phyloP scores from a whole-genome alignment of 306 rosid genomes.

The Glycine tomentella region DNA sequence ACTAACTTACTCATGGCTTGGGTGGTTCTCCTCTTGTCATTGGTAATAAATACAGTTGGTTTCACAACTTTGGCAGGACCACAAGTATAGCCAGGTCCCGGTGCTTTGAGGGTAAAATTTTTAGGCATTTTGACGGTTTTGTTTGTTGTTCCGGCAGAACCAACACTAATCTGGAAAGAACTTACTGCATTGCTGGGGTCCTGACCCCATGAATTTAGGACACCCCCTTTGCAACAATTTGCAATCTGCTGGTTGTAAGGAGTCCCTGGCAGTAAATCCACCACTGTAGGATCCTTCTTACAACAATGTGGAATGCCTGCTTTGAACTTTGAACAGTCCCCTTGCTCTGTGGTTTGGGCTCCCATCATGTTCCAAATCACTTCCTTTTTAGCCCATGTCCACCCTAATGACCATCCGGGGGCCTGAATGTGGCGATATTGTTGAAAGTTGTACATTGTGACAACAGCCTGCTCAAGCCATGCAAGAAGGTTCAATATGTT shows the following conservation, averaged over 20 bases:
- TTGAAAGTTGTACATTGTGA: constrained; percentile 94
- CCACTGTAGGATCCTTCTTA: constrained; percentile 82
- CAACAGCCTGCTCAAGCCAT: constrained; percentile 75
- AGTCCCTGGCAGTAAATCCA: constrained; percentile 92
- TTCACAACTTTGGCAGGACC: constrained; percentile 77
- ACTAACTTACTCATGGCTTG: constrained; percentile 90
- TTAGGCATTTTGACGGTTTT: constrained; percentile 79
- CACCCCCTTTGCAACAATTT: constrained; percentile 97
- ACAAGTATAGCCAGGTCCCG: constrained; percentile 92
- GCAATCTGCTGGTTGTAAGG: constrained; percentile 95
- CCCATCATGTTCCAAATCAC: constrained; percentile 97
- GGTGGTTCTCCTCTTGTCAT: constrained; percentile 81
- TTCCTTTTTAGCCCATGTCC: constrained; percentile 99
- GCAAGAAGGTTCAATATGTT: constrained; percentile 18
- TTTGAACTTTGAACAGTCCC: constrained; percentile 88
- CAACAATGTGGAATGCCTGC: constrained; percentile 90
- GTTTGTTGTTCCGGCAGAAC: constrained; percentile 93
- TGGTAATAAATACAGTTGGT: constrained; percentile 67
- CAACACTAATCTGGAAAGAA: constrained; percentile 93
- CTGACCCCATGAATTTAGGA: constrained; percentile 80
- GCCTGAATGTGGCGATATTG: constrained; percentile 92
- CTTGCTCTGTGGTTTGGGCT: constrained; percentile 90
- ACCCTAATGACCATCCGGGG: constrained; percentile 91
- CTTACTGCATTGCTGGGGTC: constrained; percentile 77
- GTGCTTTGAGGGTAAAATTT: constrained; percentile 85